These are phyloP conservation scores for Solanum pimpinellifolium DNA, from an alignment of 257 asterid genomes.

Conservation along the genomic window DNA sequence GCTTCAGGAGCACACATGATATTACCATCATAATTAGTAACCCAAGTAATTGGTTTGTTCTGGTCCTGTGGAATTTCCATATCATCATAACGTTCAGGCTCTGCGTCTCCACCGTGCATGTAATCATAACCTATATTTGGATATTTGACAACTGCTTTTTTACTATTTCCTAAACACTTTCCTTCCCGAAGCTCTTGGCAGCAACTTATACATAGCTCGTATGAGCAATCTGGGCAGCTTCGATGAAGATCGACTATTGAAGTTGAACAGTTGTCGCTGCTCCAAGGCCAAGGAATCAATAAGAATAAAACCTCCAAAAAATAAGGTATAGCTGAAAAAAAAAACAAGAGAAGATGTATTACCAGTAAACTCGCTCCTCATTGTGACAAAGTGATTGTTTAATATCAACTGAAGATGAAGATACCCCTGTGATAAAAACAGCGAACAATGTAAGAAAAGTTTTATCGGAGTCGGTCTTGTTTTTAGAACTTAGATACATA, in stretches of 20 bases:
- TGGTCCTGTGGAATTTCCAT: conserved; percentile 7
- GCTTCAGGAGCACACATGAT: conserved; percentile 57
- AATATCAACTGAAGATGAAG: conserved; percentile 33
- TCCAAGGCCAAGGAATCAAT: conserved; percentile 1
- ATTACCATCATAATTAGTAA: conserved; percentile 17
- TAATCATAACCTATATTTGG: conserved; percentile 46
- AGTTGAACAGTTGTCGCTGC: conserved; percentile 85
- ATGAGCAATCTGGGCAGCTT: conserved; percentile 75
- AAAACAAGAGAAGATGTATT: neutral
- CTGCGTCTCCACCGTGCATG: conserved; percentile 62
- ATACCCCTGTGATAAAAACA: conserved; percentile 35
- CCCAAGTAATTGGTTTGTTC: conserved; percentile 28
- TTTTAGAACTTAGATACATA: conserved; percentile 1
- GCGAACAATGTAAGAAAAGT: neutral
- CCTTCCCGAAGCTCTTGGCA: conserved; percentile 52
- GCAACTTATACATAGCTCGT: conserved; percentile 79
- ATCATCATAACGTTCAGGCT: conserved; percentile 16
- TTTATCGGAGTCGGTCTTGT: neutral
- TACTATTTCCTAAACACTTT: conserved; percentile 22
- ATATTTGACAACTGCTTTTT: conserved; percentile 15
- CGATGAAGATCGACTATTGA: conserved; percentile 95
- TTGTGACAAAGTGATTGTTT: conserved; percentile 34
- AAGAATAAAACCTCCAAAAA: neutral
- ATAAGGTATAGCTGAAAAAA: neutral
- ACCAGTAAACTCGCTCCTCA: conserved; percentile 91